Percentiles rank a stretch among this genome's conserved stretches.
Evolutionary conservation across 176 grass and related monocot species (phyloP).

Genomic region (Oryza meyeriana): DNA sequence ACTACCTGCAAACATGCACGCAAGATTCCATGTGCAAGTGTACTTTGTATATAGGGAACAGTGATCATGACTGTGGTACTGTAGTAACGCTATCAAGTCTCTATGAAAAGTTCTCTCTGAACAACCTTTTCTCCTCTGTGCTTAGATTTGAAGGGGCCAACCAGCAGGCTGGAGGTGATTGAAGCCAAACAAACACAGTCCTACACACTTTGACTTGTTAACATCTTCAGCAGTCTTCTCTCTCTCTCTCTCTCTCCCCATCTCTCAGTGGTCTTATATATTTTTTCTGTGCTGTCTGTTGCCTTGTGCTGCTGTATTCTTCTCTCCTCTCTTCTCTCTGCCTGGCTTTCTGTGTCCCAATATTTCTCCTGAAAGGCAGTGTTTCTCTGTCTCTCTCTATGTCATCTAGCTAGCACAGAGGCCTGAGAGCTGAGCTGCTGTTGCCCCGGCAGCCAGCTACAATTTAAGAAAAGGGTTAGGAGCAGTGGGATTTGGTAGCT

Average conservation of each 20-base stretch:
- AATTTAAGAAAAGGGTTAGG: slow-evolving; percentile 43
- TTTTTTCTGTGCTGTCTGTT: slow-evolving; percentile 42
- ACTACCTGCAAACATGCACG: slow-evolving; percentile 29
- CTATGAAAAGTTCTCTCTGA: neutral
- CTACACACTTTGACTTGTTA: slow-evolving; percentile 68
- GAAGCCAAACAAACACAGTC: slow-evolving; percentile 48
- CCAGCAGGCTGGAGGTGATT: slow-evolving; percentile 51
- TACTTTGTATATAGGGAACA: slow-evolving; percentile 44
- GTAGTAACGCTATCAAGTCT: slow-evolving; percentile 2
- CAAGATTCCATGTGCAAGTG: slow-evolving; percentile 52
- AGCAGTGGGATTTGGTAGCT: slow-evolving; percentile 38
- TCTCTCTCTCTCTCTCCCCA: neutral
- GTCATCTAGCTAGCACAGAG: slow-evolving; percentile 29
- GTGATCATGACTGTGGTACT: neutral
- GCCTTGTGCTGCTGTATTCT: slow-evolving; percentile 43
- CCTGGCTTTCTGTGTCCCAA: slow-evolving; percentile 52
- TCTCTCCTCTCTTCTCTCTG: slow-evolving; percentile 16
- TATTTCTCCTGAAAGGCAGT: slow-evolving; percentile 38
- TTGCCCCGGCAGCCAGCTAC: slow-evolving; percentile 35
- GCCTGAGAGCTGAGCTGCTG: slow-evolving; percentile 7
- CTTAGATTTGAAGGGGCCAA: slow-evolving; percentile 61
- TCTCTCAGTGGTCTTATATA: slow-evolving; percentile 48
- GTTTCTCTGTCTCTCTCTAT: slow-evolving; percentile 40
- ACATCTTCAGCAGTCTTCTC: neutral
- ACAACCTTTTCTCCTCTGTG: slow-evolving; percentile 15